Conservation (phyloP, 1,284 basidiomycete species). For the Apiotrichum domesticum region DNA sequence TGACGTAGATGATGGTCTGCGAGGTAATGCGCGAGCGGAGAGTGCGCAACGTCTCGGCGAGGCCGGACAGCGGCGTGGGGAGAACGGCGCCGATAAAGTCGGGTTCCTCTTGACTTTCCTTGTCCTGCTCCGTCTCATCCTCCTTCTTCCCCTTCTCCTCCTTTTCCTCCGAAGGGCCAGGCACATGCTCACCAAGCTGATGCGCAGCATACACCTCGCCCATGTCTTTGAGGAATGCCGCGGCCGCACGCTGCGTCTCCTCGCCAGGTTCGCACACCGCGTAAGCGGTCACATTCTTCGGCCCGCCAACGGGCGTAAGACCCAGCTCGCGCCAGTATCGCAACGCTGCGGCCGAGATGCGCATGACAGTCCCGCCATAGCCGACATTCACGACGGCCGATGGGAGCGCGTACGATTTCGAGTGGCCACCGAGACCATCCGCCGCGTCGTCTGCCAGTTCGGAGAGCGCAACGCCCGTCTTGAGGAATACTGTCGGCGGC, state of each 20-base stretch:
- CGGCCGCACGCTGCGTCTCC: conserved; percentile 7
- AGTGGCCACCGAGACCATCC: background rate
- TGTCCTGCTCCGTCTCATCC: background rate
- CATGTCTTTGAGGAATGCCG: conserved; percentile 17
- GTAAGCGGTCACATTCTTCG: conserved; percentile 29
- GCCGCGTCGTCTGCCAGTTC: conserved; percentile 6
- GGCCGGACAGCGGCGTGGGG: background rate
- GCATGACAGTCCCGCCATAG: conserved; percentile 26
- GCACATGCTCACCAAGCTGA: conserved; percentile 6
- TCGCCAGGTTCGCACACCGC: conserved; percentile 19
- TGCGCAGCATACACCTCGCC: conserved; percentile 17
- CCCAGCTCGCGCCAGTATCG: conserved; percentile 41
- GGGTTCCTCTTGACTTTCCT: background rate
- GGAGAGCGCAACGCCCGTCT: conserved; percentile 9
- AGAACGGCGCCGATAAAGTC: background rate
- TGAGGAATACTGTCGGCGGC: conserved; percentile 3
- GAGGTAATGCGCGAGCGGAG: background rate
- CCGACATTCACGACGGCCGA: conserved; percentile 21
- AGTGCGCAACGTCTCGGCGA: background rate
- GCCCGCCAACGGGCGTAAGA: conserved; percentile 33
- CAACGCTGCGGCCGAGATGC: conserved; percentile 27
- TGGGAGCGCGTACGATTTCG: conserved; percentile 5
- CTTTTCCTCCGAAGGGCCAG: conserved; percentile 3
- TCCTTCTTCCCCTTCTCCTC: background rate
- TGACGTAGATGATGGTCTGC: conserved; percentile 11